Base-by-base conservation (phyloP, 2,329 filamentous ascomycete species). In the Botrytis elliptica region DNA sequence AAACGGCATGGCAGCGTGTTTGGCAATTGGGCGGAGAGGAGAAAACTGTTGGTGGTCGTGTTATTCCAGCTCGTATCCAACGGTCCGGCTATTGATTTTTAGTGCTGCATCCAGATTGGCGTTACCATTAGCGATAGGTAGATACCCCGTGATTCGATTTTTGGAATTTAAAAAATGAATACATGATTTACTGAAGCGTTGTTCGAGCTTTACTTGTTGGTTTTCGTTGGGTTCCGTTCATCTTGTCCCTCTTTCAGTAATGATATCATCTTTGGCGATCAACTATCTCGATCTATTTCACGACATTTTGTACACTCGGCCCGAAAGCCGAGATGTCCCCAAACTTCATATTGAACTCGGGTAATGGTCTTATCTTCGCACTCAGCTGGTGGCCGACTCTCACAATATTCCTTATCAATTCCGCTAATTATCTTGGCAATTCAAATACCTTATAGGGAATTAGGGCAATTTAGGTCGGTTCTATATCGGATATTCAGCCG, bases 41-140 rank as follows among this genome's bases (percentile, higher is more conserved):
- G 20, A 63, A 72, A 16, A 57, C n/a, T 6, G 57, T 72, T 33
- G 38, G 60, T 72, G 70, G 46, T 33, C 60, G 60, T 36, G 46
- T 67, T 16, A n/a, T 72, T 46, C 70, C 70, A 7, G 16, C 70
- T 52, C 62, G 70, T 9, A 67, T 72, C 12, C 22, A 55, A 10
- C 46, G 70, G 9, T 29, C 33, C 36, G 60, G 46, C 20, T 72
- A 72, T 57, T 72, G n/a, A 71, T 42, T 25, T 57, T 42, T 42
- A 8, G 25, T 40, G 10, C 7, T 12, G 29, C 22, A 22, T 64
- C 8, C n/a, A 49, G 12, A 16, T 29, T 25, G 36, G 66, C 49
- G 66, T 68, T 55, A 68, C 16, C 25, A 42, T 42, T 55, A 57
- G 49, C 25, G 49, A 57, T 68, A 42, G 6, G 10, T 67, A 68